Evolutionary conservation across 2,329 filamentous ascomycete species (phyloP), one percentile per base, ranked within the genome.

Genomic region (Cryphonectria carpinicola): DNA sequence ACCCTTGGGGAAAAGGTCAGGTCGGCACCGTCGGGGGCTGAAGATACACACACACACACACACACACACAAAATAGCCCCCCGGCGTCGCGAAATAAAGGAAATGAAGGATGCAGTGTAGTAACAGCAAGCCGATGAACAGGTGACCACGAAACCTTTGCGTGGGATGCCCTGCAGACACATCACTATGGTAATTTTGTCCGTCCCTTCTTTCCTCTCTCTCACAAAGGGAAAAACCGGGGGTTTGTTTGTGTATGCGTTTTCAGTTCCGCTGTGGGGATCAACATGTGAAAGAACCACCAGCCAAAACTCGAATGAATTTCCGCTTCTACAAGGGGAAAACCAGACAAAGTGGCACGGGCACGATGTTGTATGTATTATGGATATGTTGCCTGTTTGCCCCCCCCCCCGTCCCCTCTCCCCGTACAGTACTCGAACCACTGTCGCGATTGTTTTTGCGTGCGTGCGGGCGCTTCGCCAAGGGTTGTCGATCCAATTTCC

Each of bases 81-180:
- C 43, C 17, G 43, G 22, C 43, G 39, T 25, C 25, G 25, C 37
- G 19, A n/a, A 49, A 49, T 1, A 10, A 46, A 32, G 17, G 54
- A 49, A 49, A 67, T 61, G 54, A 67, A 49, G 65, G 65, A 67
- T 17, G 25, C n/a, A 7, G 13, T 58, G 52, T 37, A 37, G 65
- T 37, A 64, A 60, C n/a, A 10, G 49, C 32, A n/a, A n/a, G 22
- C 19, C 10, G 56, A 35, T 46, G 17, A 54, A 32, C 49, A 58
- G 39, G 43, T 49, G 54, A 67, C 37, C 37, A 60, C 7, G 35
- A n/a, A 49, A 49, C 8, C 46, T 49, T 10, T n/a, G 32, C 54
- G 58, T 28, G n/a, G n/a, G n/a, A 39, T 39, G 37, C 52, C 52
- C 35, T 28, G 65, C 46, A 49, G 19, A 22, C 22, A 46, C 43